phyloP scores from a whole-genome alignment of 2,329 filamentous ascomycete genomes.

The Emmonsiellopsis sp. region DNA sequence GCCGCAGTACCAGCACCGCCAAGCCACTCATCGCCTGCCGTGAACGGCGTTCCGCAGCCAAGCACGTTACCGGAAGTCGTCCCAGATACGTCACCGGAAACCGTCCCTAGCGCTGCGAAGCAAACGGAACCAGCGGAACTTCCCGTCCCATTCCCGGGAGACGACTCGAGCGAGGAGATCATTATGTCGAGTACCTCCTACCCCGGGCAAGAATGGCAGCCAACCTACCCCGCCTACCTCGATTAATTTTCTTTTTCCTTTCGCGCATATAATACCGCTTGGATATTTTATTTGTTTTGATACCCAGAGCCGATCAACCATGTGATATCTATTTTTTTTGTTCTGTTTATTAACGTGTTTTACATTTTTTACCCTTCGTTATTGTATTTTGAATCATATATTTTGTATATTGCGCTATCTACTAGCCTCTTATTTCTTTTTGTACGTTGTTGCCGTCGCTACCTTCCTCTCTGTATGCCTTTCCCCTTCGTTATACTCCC shows the following conservation, averaged over 20 bases:
- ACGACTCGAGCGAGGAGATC: constrained; percentile 36
- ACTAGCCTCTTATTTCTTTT: too few species aligned
- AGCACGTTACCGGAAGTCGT: too few species aligned
- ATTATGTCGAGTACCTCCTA: constrained; percentile 41
- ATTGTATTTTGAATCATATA: not conserved
- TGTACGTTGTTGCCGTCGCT: too few species aligned
- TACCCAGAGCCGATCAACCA: not conserved
- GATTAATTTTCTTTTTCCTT: not conserved
- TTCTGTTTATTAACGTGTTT: not conserved
- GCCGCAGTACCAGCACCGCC: not conserved
- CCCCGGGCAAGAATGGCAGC: constrained; percentile 39
- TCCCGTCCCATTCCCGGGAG: constrained; percentile 17
- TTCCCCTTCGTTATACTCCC: too few species aligned
- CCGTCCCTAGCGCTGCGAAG: constrained; percentile 9
- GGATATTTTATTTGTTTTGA: not conserved
- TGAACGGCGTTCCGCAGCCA: too few species aligned
- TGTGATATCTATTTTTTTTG: too few species aligned
- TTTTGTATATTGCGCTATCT: too few species aligned
- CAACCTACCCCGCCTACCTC: constrained; percentile 9
- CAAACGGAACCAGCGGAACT: constrained; percentile 24
- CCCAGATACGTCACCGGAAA: too few species aligned
- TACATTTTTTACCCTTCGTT: not conserved
- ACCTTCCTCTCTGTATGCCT: too few species aligned
- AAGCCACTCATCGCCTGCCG: not conserved
- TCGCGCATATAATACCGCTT: too few species aligned